Percentiles rank a stretch among this genome's conserved stretches.
These are phyloP conservation scores for Trichoderma sp. DNA, from an alignment of 2,329 filamentous ascomycete genomes.

Conservation along the genomic window DNA sequence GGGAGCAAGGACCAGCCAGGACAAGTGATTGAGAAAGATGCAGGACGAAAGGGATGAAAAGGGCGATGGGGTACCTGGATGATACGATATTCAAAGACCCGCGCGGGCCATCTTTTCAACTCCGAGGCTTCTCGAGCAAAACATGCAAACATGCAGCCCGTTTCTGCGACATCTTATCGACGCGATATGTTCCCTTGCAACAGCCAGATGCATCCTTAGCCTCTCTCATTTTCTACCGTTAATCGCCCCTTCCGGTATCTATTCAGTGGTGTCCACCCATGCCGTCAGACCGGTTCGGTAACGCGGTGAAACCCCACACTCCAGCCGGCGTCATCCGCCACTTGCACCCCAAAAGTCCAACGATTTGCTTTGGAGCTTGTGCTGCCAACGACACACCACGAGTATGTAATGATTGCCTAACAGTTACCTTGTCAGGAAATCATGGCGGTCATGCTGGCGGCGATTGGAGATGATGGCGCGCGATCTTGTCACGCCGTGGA, in stretches of 20 bases:
- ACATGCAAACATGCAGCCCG: background rate
- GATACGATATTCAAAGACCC: background rate
- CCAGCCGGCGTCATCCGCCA: background rate
- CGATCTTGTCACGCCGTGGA: background rate
- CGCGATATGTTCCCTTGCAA: background rate
- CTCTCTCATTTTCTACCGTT: slow-evolving; percentile 7
- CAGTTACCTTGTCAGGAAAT: background rate
- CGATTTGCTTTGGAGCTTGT: background rate
- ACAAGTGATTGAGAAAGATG: no score
- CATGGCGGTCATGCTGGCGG: background rate
- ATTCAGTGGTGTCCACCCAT: slow-evolving; percentile 6
- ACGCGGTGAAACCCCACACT: slow-evolving; percentile 7
- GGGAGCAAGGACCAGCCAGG: background rate
- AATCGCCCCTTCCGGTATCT: slow-evolving; percentile 10
- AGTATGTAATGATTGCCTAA: slow-evolving; percentile 25
- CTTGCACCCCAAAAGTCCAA: background rate
- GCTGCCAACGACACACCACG: background rate
- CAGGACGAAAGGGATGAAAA: background rate
- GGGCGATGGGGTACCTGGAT: background rate
- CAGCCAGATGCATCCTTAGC: background rate
- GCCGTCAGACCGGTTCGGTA: slow-evolving; percentile 18
- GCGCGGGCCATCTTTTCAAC: background rate
- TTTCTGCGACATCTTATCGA: background rate
- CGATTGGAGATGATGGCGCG: background rate
- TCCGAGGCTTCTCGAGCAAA: background rate